phyloP scores from a whole-genome alignment of 1,284 basidiomycete species.

The Leccinum proliferum region DNA sequence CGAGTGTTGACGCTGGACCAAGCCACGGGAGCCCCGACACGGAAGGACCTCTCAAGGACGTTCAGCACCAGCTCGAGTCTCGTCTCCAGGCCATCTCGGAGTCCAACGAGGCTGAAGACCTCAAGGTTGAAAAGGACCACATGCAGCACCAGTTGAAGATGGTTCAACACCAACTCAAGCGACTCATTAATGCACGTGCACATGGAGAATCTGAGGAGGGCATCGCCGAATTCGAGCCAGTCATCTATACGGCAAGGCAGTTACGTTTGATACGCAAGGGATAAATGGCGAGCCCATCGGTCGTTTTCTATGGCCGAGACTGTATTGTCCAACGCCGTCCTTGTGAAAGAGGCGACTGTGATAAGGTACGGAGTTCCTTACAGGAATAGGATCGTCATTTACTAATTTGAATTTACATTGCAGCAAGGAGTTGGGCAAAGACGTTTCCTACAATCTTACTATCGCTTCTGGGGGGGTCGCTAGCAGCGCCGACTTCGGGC shows the following conservation, averaged over 20 bases:
- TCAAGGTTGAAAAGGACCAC: slow-evolving; percentile 85
- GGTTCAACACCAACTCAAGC: slow-evolving; percentile 79
- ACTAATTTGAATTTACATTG: slow-evolving; percentile 11
- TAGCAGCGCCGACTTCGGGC: slow-evolving; percentile 78
- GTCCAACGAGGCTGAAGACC: slow-evolving; percentile 73
- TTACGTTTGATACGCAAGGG: slow-evolving; percentile 71
- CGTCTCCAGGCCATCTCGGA: slow-evolving; percentile 71
- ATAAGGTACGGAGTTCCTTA: slow-evolving; percentile 59
- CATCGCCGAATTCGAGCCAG: slow-evolving; percentile 63
- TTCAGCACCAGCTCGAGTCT: slow-evolving; percentile 67
- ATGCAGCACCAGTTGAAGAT: slow-evolving; percentile 84
- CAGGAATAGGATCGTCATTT: slow-evolving; percentile 1
- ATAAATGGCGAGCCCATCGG: slow-evolving; percentile 80
- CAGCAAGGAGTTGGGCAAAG: slow-evolving; percentile 82
- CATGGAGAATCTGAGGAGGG: slow-evolving; percentile 67
- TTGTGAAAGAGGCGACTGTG: slow-evolving; percentile 93
- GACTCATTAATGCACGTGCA: slow-evolving; percentile 74
- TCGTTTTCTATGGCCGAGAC: slow-evolving; percentile 91
- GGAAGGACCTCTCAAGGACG: slow-evolving; percentile 59
- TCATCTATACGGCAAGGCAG: slow-evolving; percentile 77
- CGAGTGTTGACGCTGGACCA: slow-evolving; percentile 66
- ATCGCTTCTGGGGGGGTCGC: slow-evolving; percentile 76
- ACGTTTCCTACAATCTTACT: slow-evolving; percentile 89
- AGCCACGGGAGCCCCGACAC: slow-evolving; percentile 64
- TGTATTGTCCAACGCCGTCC: slow-evolving; percentile 79